phyloP scores from a whole-genome alignment of 2,329 filamentous ascomycete species.

The Paraconiothyrium brasiliense region DNA sequence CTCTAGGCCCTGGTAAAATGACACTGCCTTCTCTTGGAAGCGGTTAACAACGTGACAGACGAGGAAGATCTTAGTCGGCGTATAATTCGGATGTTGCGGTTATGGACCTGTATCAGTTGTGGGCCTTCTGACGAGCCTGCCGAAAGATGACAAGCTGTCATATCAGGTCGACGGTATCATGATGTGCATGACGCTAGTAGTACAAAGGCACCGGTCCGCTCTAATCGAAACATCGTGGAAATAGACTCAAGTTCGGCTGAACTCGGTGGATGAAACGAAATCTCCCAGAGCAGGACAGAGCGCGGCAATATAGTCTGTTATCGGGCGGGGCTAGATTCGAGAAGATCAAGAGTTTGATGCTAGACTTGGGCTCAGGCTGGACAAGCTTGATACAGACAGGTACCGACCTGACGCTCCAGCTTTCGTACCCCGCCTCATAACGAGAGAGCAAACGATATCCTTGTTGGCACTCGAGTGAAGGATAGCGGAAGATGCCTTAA shows the following conservation, averaged over 20 bases:
- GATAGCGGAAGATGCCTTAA: conserved; percentile 12
- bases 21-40: neutral
- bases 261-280: neutral
- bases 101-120: neutral
- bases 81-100: neutral
- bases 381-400: neutral
- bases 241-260: neutral
- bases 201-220: neutral
- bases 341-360: neutral
- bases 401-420: neutral
- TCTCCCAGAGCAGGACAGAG: neutral
- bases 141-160: conserved; percentile 3
- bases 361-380: neutral
- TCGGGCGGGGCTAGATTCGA: neutral
- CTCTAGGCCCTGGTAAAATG: neutral
- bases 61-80: neutral
- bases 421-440: neutral
- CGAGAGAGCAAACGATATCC: neutral
- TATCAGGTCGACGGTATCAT: neutral
- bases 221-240: neutral
- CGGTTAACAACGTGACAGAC: neutral
- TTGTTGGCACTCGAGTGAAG: neutral
- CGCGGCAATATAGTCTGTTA: neutral
- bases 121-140: neutral
- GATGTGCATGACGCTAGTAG: neutral